Evolutionary conservation across 176 grass and related monocot genomes (phyloP), one percentile per base, ranked within the genome.

Genomic region (Triticum aestivum): DNA sequence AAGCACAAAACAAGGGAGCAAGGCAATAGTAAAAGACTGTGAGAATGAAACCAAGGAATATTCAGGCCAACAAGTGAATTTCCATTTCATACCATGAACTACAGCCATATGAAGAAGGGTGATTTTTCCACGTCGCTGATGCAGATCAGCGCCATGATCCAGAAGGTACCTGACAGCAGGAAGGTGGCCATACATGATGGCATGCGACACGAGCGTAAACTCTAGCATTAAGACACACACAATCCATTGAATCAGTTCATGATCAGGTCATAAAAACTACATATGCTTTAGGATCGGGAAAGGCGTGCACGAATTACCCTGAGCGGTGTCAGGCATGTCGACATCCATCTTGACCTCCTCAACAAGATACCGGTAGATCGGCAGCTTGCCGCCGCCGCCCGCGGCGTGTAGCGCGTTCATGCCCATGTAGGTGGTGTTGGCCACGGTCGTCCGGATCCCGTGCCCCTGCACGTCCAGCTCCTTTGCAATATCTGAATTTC

Each of bases 81-180:
- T 24, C 3, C 59, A 8, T 32, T 74, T 58, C 26, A 42, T 86
- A 86, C 26, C 75, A 42, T 78, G 27, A 49, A 70, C 23, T 61
- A 8, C 34, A 86, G 75, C 65, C 21, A 17, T 8, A 69, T 79
- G 84, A 20, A 86, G 65, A 70, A 71, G 34, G 32, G 33, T 45
- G 17, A 44, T 6, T 30, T 56, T 58, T 58, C 14, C 52, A 20
- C 69, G 64, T 32, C 21, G 13, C 2, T n/a, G 6, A 32, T 86
- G 63, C 75, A 86, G n/a, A 86, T 86, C 23, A 69, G 63, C 75
- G 3, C 83, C 83, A 56, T 85, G 83, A 58, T 85, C 83, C 54
- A 34, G 2, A 56, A 85, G 83, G 65, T 68, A 85, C 63, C 74
- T 77, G 21, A 69, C 21, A 45, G 83, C 44, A 29, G 74, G 83